Evolutionary conservation across 768 basidiomycete genomes (phyloP).

Genomic region (Tubosaeta sp.): DNA sequence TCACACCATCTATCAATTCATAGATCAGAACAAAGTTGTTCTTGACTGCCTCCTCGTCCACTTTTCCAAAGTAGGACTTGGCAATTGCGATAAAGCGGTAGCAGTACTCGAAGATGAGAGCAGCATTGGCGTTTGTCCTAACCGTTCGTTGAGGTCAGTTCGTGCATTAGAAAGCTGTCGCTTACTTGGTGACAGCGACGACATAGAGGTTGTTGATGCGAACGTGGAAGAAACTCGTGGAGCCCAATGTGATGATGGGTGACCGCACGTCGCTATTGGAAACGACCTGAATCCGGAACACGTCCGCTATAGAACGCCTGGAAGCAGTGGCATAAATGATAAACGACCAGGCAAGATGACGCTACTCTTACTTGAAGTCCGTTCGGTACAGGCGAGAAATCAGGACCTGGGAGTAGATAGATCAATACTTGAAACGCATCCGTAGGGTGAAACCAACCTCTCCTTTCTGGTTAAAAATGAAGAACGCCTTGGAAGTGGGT

Average conservation of each 20-base stretch:
- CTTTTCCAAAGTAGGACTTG: conserved; percentile 95
- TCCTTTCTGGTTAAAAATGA: conserved; percentile 99
- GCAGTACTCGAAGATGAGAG: conserved; percentile 95
- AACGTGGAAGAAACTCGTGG: conserved; percentile 98
- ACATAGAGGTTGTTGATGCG: conserved; percentile 93
- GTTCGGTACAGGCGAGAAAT: conserved; percentile 95
- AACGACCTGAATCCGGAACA: conserved; percentile 98
- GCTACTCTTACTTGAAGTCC: conserved; percentile 80
- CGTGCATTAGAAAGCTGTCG: conserved; percentile 2
- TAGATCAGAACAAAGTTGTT: conserved; percentile 99
- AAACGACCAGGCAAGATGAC: not conserved
- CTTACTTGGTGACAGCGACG: conserved; percentile 92
- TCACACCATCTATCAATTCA: conserved; percentile 89
- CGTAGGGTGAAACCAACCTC: conserved; percentile 58
- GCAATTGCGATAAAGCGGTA: conserved; percentile 95
- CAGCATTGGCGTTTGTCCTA: conserved; percentile 95
- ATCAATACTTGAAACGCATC: not conserved
- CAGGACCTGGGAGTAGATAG: conserved; percentile 57
- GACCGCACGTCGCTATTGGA: conserved; percentile 96
- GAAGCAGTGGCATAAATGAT: conserved; percentile 3
- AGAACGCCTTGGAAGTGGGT: conserved; percentile 73
- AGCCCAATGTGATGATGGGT: conserved; percentile 95
- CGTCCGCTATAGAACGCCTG: conserved; percentile 94
- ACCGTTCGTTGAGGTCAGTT: not conserved
- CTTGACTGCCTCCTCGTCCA: conserved; percentile 97